Percentiles rank a stretch among this genome's conserved stretches.
Evolutionary conservation across 2,329 filamentous ascomycete species (phyloP).

Genomic region (Xylaria hypoxylon): DNA sequence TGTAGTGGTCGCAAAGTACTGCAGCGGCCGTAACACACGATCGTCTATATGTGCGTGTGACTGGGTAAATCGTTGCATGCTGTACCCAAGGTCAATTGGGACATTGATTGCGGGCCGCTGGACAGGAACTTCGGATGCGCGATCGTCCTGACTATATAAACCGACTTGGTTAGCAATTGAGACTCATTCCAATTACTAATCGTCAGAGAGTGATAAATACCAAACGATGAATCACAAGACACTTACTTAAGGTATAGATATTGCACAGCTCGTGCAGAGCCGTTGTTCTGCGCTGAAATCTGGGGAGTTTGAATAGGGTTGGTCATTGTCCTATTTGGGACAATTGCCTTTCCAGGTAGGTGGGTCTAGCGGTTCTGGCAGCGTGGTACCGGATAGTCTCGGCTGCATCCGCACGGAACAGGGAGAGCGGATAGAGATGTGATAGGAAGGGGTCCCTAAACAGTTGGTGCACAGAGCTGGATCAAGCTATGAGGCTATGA

Average conservation of each 20-base stretch:
- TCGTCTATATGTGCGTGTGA: conserved; percentile 45
- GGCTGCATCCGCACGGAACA: conserved; percentile 37
- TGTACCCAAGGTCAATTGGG: conserved; percentile 45
- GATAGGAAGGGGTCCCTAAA: conserved; percentile 25
- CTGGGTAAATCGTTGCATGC: conserved; percentile 46
- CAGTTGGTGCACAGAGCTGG: conserved; percentile 33
- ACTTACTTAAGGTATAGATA: conserved; percentile 47
- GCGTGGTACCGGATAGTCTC: conserved; percentile 27
- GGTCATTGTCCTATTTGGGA: conserved; percentile 40
- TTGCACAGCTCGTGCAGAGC: conserved; percentile 44
- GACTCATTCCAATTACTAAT: too few species aligned
- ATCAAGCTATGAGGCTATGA: conserved; percentile 18
- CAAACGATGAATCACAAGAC: background rate
- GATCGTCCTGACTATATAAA: conserved; percentile 37
- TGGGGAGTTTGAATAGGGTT: conserved; percentile 27
- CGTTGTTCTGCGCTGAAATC: conserved; percentile 32
- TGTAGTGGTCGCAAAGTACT: conserved; percentile 33
- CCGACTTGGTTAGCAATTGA: background rate
- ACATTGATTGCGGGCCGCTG: conserved; percentile 43
- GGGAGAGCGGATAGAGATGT: conserved; percentile 6
- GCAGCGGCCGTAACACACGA: conserved; percentile 41
- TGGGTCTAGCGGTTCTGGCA: conserved; percentile 19
- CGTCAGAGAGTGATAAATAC: background rate
- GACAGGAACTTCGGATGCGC: conserved; percentile 25
- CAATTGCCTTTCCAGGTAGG: conserved; percentile 37